phyloP scores from a whole-genome alignment of 306 rosid species.

The Sophora flavescens region DNA sequence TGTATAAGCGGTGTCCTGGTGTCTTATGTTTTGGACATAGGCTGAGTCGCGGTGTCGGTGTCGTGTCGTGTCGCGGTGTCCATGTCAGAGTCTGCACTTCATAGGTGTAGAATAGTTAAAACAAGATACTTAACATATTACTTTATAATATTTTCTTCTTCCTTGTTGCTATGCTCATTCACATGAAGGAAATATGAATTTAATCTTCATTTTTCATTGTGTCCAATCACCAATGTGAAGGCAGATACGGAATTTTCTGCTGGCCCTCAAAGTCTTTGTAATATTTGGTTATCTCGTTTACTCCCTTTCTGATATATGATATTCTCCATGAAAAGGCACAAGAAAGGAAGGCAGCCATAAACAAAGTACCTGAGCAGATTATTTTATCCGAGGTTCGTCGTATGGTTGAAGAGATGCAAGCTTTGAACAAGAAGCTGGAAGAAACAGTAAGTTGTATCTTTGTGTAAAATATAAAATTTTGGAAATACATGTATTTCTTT shows the following conservation, averaged over 20 bases:
- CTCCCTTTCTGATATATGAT: slow-evolving; percentile 41
- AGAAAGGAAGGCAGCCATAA: slow-evolving; percentile 76
- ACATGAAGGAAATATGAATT: neutral
- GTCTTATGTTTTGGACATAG: no score
- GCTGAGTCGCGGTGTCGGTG: no score
- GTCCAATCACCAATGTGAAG: neutral
- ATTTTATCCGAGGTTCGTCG: slow-evolving; percentile 85
- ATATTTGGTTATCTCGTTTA: slow-evolving; percentile 21
- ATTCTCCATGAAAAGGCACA: slow-evolving; percentile 60
- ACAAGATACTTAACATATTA: neutral
- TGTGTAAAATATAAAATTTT: slow-evolving; percentile 29
- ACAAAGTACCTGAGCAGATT: slow-evolving; percentile 84
- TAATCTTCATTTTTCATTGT: slow-evolving; percentile 24
- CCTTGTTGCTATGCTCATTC: slow-evolving; percentile 14
- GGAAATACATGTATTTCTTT: slow-evolving; percentile 15
- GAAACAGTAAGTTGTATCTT: slow-evolving; percentile 69
- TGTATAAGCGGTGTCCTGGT: no score
- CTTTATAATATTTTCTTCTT: neutral
- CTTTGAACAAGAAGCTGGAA: slow-evolving; percentile 80
- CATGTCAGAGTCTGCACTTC: no score
- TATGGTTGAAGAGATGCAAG: slow-evolving; percentile 93
- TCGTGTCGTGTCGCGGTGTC: no score
- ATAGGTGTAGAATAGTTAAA: no score
- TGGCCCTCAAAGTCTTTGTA: slow-evolving; percentile 16
- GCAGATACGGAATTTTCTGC: slow-evolving; percentile 12